These are phyloP conservation scores for Candida pini DNA, from an alignment of 805 yeast genomes.

Conservation along the genomic window DNA sequence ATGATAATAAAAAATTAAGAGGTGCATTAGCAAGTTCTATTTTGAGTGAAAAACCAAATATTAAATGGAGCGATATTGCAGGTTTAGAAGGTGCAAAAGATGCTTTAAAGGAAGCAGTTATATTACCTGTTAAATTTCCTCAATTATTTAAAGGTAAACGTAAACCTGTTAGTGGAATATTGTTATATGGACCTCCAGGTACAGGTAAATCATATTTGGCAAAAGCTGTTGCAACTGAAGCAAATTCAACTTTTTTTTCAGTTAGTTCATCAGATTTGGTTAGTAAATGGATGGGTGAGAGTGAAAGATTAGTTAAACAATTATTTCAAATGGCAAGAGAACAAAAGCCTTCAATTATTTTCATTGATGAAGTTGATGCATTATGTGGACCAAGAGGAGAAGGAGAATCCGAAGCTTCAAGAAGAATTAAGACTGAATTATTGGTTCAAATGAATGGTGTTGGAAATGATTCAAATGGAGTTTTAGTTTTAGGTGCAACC, in stretches of 20 bases:
- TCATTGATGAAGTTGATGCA: slow-evolving; percentile 97
- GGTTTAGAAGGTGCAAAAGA: slow-evolving; percentile 95
- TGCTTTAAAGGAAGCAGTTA: slow-evolving; percentile 95
- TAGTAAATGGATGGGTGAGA: slow-evolving; percentile 99
- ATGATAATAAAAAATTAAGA: slow-evolving; percentile 82
- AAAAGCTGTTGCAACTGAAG: slow-evolving; percentile 98
- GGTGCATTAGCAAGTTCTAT: slow-evolving; percentile 92
- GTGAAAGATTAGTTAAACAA: slow-evolving; percentile 93
- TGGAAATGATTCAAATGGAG: slow-evolving; percentile 91
- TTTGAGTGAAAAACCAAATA: slow-evolving; percentile 85
- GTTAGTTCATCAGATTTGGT: slow-evolving; percentile 95
- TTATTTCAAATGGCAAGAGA: slow-evolving; percentile 95
- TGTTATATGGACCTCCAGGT: slow-evolving; percentile 92
- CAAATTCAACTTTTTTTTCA: slow-evolving; percentile 93
- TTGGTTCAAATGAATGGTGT: slow-evolving; percentile 99
- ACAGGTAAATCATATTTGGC: slow-evolving; percentile 97
- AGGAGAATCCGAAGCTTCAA: slow-evolving; percentile 93
- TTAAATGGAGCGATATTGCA: slow-evolving; percentile 92
- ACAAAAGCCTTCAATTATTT: slow-evolving; percentile 90
- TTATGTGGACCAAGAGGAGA: slow-evolving; percentile 97
- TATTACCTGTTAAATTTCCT: slow-evolving; percentile 92
- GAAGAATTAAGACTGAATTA: slow-evolving; percentile 93
- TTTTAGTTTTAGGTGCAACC: slow-evolving; percentile 92
- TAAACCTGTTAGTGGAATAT: slow-evolving; percentile 85
- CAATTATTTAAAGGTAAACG: slow-evolving; percentile 93